Evolutionary conservation across 2,329 filamentous ascomycete species (phyloP).

Genomic region (Exophiala spinifera): DNA sequence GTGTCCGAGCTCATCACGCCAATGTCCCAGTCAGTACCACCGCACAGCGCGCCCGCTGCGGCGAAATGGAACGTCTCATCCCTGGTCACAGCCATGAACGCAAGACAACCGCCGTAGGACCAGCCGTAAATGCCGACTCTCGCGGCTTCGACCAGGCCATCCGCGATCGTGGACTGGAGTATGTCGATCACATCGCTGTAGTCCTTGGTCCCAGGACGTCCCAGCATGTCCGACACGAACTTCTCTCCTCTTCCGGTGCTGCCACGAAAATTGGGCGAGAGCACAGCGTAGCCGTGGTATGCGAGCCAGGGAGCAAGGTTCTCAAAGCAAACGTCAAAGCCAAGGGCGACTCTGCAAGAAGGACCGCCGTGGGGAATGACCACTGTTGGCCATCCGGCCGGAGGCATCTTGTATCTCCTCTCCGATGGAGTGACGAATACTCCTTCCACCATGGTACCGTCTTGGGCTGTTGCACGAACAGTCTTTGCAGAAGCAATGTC

Average conservation of each 20-base stretch:
- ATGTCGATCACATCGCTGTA: conserved; percentile 21
- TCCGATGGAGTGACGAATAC: neutral
- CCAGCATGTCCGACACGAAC: conserved; percentile 18
- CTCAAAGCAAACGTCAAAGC: conserved; percentile 21
- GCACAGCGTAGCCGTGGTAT: conserved; percentile 21
- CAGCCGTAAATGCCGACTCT: conserved; percentile 17
- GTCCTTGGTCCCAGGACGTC: conserved; percentile 18
- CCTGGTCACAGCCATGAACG: conserved; percentile 12
- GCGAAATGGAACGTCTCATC: conserved; percentile 16
- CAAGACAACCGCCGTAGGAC: conserved; percentile 22
- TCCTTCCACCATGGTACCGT: neutral
- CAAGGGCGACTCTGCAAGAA: conserved; percentile 15
- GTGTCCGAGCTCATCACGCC: conserved; percentile 20
- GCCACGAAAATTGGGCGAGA: conserved; percentile 27
- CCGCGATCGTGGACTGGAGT: conserved; percentile 18
- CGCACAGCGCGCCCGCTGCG: conserved; percentile 17
- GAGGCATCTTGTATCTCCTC: conserved; percentile 2
- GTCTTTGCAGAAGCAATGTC: neutral
- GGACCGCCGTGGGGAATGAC: conserved; percentile 26
- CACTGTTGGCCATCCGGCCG: conserved; percentile 13
- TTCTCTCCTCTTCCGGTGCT: conserved; percentile 23
- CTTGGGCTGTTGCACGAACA: neutral
- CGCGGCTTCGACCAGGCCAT: conserved; percentile 18
- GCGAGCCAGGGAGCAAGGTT: conserved; percentile 18
- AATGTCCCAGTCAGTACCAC: conserved; percentile 20